Base-by-base conservation (phyloP, 345 rosid genomes). In the Combretum micranthum region DNA sequence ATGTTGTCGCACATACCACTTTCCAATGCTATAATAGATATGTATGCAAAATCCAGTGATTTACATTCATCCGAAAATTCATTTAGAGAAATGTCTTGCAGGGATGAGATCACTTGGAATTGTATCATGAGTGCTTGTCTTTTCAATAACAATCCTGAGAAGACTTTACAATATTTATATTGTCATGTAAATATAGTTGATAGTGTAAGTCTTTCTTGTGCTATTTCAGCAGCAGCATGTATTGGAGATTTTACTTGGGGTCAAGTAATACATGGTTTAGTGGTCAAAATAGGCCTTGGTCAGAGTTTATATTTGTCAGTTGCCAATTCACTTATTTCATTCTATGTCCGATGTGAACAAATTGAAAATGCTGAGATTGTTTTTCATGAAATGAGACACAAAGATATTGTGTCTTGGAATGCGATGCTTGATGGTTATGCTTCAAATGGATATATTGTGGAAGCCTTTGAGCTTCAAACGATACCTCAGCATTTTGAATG, bases 101-200 rank as follows among this genome's bases (percentile, higher is more conserved):
- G 75, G 70, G 89, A 81, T 42, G 42, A 64, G 56, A 67, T 86
- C 48, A 68, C 89, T 64, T 86, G 94, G 94, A 86, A 86, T 69
- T 71, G 89, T 4, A 55, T 81, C 18, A n/a, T 77, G 66, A 77
- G 74, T 16, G 80, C 78, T 47, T 79, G 73, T 74, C 78, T 77
- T 64, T 64, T 55, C 42, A 79, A 59, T 69, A 63, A 64, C 56
- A 42, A 65, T 25, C 82, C 82, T 13, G 63, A 54, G 20, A 73
- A 63, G 60, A 73, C 85, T 32, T 64, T 81, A 70, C 49, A 54
- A 39, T 83, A 72, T 56, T 77, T 81, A 81, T 17, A 32, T 61
- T 4, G 56, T 50, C 68, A 44, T 42, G 80, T 72, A 66, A 66
- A 72, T 59, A 65, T 47, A 65, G 77, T 73, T 32, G 84, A n/a